Conservation (phyloP, 371 early-diverging fungal genomes). For the Mucor lusitanicus region DNA sequence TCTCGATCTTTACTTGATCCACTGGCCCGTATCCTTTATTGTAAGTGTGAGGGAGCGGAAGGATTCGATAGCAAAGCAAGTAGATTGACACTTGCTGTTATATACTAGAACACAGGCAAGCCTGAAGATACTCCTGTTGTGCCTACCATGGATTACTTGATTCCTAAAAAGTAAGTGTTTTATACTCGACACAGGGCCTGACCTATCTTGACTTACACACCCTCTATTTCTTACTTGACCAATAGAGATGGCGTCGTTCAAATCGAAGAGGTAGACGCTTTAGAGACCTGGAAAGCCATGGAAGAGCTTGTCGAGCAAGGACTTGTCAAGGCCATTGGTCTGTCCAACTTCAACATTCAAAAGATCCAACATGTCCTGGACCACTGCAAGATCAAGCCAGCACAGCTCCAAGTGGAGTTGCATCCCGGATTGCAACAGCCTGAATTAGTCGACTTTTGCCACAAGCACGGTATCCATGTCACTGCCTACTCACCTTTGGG, state of each 20-base stretch:
- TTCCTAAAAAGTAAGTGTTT: conserved; percentile 35
- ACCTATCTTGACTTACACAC: no score
- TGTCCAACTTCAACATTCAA: conserved; percentile 69
- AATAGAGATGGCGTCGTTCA: conserved; percentile 37
- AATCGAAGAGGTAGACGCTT: conserved; percentile 48
- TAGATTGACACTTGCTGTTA: neutral
- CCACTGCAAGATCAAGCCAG: conserved; percentile 62
- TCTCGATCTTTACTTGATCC: conserved; percentile 90
- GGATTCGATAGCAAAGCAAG: no score
- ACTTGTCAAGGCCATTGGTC: conserved; percentile 66
- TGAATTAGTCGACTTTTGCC: conserved; percentile 41
- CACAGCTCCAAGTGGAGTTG: conserved; percentile 66
- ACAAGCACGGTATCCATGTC: conserved; percentile 33
- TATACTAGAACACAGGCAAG: conserved; percentile 27
- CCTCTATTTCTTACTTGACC: no score
- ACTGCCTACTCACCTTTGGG: conserved; percentile 50
- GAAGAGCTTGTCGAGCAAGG: conserved; percentile 63
- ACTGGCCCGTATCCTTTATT: conserved; percentile 58
- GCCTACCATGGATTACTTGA: conserved; percentile 34
- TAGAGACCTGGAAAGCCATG: conserved; percentile 78
- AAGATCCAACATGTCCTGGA: conserved; percentile 55
- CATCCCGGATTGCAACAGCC: conserved; percentile 59
- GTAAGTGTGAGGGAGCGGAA: conserved; percentile 31
- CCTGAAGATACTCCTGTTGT: conserved; percentile 40
- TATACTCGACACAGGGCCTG: no score